Base-by-base conservation (phyloP, 116 monocot species). In the Papilionanthe hybrid region DNA sequence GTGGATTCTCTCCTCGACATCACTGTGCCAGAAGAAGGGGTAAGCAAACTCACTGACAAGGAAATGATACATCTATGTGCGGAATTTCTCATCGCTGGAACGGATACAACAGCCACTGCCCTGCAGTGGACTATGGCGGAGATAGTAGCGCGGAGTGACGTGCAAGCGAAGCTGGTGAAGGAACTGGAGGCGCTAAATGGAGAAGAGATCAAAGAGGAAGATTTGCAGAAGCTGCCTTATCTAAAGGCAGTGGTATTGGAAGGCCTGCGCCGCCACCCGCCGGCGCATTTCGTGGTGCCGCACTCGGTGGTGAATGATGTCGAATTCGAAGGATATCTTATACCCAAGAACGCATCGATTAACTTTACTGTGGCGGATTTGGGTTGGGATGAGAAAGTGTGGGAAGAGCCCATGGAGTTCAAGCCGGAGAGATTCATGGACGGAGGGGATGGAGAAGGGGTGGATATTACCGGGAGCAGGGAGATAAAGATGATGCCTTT, bases 401-500 rank as follows among this genome's bases (percentile, higher is more conserved):
- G 80, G 80, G 72, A 72, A 56, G 55, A 72, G 12, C 80, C 80
- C 7, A 72, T 32, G 80, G 55, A 72, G 80, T 80, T 80, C 22
- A 72, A 41, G 80, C 80, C 72, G 49, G 80, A 80, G 72, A 80
- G 80, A 41, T 80, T 80, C 22, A 55, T 72, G 80, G 5, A 15
- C 5, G 72, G 80, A 15, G 80, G 80, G 37, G 49, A 27, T 7
- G 80, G 72, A 5, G 72, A 72, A 41, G 53, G 53, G 9, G 80
- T 80, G 45, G 80, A 80, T 42, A 37, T 80, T 7, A 80, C 72
- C 9, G 80, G 80, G 53, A 80, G 37, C 11, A 72, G 53, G 30
- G 80, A 55, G 80, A 80, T 80, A 49, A 80, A 80, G 72, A 80
- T 80, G 80, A 80, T 72, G 80, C 80, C 72, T 25, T 79, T 79